These are phyloP conservation scores for Colletotrichum cuscutae DNA, from an alignment of 2,329 filamentous ascomycete species.

Conservation along the genomic window DNA sequence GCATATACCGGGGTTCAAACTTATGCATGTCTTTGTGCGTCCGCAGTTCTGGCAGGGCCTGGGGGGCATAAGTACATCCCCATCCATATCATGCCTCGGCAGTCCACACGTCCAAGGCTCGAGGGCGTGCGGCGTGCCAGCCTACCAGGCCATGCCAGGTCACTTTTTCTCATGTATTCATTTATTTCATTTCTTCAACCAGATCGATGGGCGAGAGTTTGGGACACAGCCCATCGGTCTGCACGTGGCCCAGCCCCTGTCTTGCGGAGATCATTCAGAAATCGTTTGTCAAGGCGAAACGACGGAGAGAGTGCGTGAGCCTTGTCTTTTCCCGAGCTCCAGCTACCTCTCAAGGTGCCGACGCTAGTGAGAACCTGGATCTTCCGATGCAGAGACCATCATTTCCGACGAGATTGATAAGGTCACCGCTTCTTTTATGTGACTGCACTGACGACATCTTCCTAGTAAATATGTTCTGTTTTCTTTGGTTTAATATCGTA, in stretches of 20 bases:
- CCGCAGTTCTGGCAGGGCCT: background rate
- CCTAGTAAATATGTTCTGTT: background rate
- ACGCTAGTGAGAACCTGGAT: background rate
- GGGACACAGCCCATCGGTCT: background rate
- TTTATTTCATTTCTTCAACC: background rate
- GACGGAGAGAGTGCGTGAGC: background rate
- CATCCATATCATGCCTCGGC: slow-evolving; percentile 4
- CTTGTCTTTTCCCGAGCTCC: background rate
- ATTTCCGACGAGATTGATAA: slow-evolving; percentile 12
- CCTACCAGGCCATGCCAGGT: background rate
- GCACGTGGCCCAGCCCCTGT: slow-evolving; percentile 19
- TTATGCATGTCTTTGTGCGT: slow-evolving; percentile 17
- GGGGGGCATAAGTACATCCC: background rate
- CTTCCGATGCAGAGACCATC: background rate
- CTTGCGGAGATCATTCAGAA: slow-evolving; percentile 3
- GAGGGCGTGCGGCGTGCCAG: too few relatives aligned
- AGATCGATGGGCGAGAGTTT: background rate
- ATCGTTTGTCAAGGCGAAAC: slow-evolving; percentile 24
- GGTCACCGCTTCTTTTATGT: slow-evolving; percentile 28
- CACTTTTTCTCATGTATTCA: background rate
- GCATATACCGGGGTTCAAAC: background rate
- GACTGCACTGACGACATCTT: slow-evolving; percentile 19
- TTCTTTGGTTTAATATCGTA: slow-evolving; percentile 2
- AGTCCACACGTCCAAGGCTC: background rate
- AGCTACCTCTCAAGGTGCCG: slow-evolving; percentile 21